Evolutionary conservation across 352 stramenopile genomes (phyloP), one percentile per base, ranked within the genome.

Genomic region (Globisporangium cylindrosporum): DNA sequence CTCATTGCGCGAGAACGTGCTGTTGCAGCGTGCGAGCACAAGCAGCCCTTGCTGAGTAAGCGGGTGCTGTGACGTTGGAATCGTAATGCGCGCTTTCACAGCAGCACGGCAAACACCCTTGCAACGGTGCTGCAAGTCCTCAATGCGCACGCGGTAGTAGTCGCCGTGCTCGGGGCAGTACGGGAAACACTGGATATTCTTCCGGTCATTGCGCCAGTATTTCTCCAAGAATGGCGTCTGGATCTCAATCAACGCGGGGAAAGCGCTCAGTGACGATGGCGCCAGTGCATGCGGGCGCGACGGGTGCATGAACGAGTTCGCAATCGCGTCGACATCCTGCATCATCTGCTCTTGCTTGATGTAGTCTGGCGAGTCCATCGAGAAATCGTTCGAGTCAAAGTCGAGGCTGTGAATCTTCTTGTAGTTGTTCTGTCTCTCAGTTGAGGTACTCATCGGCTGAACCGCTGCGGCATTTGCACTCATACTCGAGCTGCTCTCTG

Each of bases 141-240:
- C 84, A 63, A 96, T 95, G 12, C 87, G 88, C 41, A 94, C 89
- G 18, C 88, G 86, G 66, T 94, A 96, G 71, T 97, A 97, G 60
- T 97, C 90, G 20, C 90, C 90, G 46, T 95, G 88, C 46, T 96
- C 89, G 7, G 88, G 89, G 43, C 90, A 97, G 62, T 91, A 94
- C 18, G 90, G 90, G 70, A 97, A 97, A 66, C 90, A 97, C 70
- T 97, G 90, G 48, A 97, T 92, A 66, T 97, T 97, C 75, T 97
- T 97, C 53, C 90, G 88, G 59, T 97, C 90, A 66, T 97, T 97
- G 64, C 90, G 88, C 84, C 89, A 97, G 67, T 97, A 97, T 69
- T 97, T 97, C 41, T 92, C 82, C 34, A 95, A 64, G 75, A 97
- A 97, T 9, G 69, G 75, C 15, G 90, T 95, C 66, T 91, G 78